Conservation (phyloP, 108 stramenopile genomes). For the Bacterosira constricta region DNA sequence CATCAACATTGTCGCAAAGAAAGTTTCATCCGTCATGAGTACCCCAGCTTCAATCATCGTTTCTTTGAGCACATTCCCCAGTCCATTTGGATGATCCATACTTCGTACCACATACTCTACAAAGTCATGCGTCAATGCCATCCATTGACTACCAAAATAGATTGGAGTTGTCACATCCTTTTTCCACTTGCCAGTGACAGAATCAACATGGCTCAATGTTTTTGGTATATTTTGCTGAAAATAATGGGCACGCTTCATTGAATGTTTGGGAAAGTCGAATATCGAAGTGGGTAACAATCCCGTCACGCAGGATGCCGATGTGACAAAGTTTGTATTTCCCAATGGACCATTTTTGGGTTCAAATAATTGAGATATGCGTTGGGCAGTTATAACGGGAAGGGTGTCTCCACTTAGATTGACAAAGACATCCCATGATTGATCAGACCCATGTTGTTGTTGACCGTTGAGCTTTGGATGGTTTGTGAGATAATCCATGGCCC, state of each 20-base stretch:
- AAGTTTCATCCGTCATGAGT: slow-evolving; percentile 91
- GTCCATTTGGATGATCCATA: slow-evolving; percentile 58
- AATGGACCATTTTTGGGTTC: slow-evolving; percentile 52
- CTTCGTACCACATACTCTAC: slow-evolving; percentile 62
- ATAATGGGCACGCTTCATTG: slow-evolving; percentile 88
- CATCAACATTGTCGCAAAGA: slow-evolving; percentile 84
- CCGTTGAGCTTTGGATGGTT: slow-evolving; percentile 29
- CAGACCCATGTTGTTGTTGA: slow-evolving; percentile 29
- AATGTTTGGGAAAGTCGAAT: slow-evolving; percentile 68
- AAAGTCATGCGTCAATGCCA: slow-evolving; percentile 75
- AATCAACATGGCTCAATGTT: slow-evolving; percentile 53
- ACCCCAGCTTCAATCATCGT: slow-evolving; percentile 58
- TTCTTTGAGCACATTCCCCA: slow-evolving; percentile 62
- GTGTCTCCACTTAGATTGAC: slow-evolving; percentile 86
- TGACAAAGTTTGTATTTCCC: slow-evolving; percentile 78
- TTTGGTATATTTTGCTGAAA: slow-evolving; percentile 48
- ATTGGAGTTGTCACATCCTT: slow-evolving; percentile 44
- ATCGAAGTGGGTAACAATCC: slow-evolving; percentile 79
- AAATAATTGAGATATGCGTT: slow-evolving; percentile 61
- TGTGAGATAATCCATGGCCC: slow-evolving; percentile 70
- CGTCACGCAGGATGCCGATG: slow-evolving; percentile 78
- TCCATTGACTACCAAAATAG: slow-evolving; percentile 92
- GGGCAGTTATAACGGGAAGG: slow-evolving; percentile 69
- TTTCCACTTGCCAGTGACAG: slow-evolving; percentile 36
- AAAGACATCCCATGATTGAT: slow-evolving; percentile 77